Base-by-base conservation (phyloP, 768 basidiomycete genomes). In the Chalciporus piperatus region DNA sequence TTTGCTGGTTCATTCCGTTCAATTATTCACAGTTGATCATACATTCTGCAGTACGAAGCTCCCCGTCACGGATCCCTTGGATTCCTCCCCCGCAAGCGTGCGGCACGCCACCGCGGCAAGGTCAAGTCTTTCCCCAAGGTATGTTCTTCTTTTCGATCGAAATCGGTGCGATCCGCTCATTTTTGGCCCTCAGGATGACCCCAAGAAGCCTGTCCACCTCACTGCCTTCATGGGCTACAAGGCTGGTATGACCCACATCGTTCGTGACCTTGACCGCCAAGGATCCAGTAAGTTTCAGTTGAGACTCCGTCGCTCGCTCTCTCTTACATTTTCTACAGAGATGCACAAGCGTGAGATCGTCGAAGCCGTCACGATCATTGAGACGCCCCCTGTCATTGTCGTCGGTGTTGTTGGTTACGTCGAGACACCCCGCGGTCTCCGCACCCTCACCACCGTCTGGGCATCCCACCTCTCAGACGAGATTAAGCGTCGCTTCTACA, bases 291-390 rank as follows among this genome's bases (percentile, higher is more conserved):
- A 68, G 95, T 86, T 14, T 50, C 25, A 11, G 11, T 28, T 23
- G 1, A 22, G 28, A 33, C 30, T 8, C 30, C 7, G 10, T 0
- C 20, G 6, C 16, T 9, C 40, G 11, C 28, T 25, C 16, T 11
- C 9, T 22, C 45, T 51, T 13, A 64, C n/a, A 17, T 30, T 20
- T 16, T 30, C 32, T 49, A 6, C 72, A 98, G 95, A 99, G 80
- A 97, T 98, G 94, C 97, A 99, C 89, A 99, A 98, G 80, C 89
- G 92, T 70, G 97, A 99, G 74, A 87, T 99, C 56, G 97, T 99
- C 57, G 97, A 99, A 81, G 93, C 95, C 41, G 96, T 95, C 62
- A 88, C 92, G 57, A 75, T 99, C 71, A 74, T 99, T 66, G 97
- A 99, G 77, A 96, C 95, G 19, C 97, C 97, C 27, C 96, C 97